Percentiles rank a stretch among this genome's conserved stretches.
phyloP scores from a whole-genome alignment of 495 filamentous ascomycete genomes.

The Daldinia decipiens region DNA sequence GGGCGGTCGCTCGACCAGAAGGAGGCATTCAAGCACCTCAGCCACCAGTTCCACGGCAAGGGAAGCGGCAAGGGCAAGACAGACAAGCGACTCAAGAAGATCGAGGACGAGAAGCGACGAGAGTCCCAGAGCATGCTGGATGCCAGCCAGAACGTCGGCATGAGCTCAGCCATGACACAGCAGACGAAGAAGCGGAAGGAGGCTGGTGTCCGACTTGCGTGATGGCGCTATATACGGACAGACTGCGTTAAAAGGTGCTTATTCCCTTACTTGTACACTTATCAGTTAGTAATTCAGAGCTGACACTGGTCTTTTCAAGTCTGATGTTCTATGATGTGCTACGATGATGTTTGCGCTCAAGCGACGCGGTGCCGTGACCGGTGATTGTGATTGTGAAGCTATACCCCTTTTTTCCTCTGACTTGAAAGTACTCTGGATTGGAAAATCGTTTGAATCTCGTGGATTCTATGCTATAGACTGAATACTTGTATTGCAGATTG shows the following conservation, averaged over 20 bases:
- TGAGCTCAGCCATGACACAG: constrained; percentile 80
- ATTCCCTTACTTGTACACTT: constrained; percentile 42
- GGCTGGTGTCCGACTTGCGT: constrained; percentile 88
- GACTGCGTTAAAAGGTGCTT: constrained; percentile 47
- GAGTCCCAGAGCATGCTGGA: constrained; percentile 84
- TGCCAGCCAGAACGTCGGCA: constrained; percentile 81
- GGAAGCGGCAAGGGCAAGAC: constrained; percentile 98
- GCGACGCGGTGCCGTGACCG: background rate
- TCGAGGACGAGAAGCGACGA: constrained; percentile 91
- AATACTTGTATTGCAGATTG: background rate
- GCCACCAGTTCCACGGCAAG: constrained; percentile 98
- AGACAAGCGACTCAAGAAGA: constrained; percentile 95
- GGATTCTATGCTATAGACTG: background rate
- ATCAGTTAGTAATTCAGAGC: constrained; percentile 39
- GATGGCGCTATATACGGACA: constrained; percentile 31
- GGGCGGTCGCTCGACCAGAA: constrained; percentile 88
- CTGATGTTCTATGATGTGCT: constrained; percentile 11
- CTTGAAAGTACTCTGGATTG: too few relatives aligned
- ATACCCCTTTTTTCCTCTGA: too few relatives aligned
- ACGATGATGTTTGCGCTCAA: constrained; percentile 10
- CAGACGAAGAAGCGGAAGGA: constrained; percentile 85
- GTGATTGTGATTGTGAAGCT: constrained; percentile 17
- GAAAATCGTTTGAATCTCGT: background rate
- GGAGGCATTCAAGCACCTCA: constrained; percentile 91
- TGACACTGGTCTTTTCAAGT: constrained; percentile 40